Evolutionary conservation across 1,284 basidiomycete genomes (phyloP).

Genomic region (Rhodotorula sp.): DNA sequence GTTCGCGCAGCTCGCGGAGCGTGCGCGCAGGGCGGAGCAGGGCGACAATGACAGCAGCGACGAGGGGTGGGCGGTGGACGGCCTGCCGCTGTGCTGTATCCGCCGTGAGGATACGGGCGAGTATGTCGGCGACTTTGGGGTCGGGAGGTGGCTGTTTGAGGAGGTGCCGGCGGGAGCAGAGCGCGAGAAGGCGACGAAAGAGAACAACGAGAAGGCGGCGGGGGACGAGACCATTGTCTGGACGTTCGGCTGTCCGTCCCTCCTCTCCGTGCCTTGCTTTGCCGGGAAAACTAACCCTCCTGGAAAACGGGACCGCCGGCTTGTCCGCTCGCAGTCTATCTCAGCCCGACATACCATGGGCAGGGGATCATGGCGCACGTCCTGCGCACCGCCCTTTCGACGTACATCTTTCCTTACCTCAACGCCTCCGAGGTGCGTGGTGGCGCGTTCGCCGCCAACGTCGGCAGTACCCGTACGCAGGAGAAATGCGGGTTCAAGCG

Average conservation of each 20-base stretch:
- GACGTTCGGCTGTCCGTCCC: slow-evolving; percentile 30
- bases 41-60: neutral
- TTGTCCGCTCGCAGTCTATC: slow-evolving; percentile 7
- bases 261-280: neutral
- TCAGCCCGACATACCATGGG: slow-evolving; percentile 15
- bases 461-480: slow-evolving; percentile 15
- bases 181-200: neutral
- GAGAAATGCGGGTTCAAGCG: slow-evolving; percentile 22
- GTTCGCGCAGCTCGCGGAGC: neutral
- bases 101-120: slow-evolving; percentile 14
- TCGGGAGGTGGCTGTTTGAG: slow-evolving; percentile 10
- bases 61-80: neutral
- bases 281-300: too few species aligned
- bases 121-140: slow-evolving; percentile 28
- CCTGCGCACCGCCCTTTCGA: slow-evolving; percentile 5
- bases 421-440: slow-evolving; percentile 5
- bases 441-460: slow-evolving; percentile 21
- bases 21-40: neutral
- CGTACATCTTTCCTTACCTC: slow-evolving; percentile 11
- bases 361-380: slow-evolving; percentile 22
- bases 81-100: neutral
- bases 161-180: neutral
- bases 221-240: slow-evolving; percentile 17
- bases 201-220: slow-evolving; percentile 13
- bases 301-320: too few species aligned